Conservation (phyloP, 768 basidiomycete genomes). For the Gautieria morchelliformis region DNA sequence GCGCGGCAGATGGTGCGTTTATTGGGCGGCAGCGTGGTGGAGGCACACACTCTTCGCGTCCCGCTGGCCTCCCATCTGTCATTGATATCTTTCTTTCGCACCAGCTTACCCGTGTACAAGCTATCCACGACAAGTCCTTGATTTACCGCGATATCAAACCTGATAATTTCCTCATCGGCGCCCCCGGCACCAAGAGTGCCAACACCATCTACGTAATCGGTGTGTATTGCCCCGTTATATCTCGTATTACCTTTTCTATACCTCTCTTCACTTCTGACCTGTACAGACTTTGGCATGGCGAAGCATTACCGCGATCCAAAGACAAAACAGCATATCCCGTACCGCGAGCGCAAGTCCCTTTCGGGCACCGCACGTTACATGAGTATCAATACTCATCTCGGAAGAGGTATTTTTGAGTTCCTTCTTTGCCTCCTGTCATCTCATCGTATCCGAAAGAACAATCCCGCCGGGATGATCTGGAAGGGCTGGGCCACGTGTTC, state of each 20-base stretch:
- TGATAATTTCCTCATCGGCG: slow-evolving; percentile 97
- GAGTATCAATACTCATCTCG: slow-evolving; percentile 98
- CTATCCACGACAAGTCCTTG: slow-evolving; percentile 65
- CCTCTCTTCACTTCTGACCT: not conserved
- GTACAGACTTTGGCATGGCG: slow-evolving; percentile 94
- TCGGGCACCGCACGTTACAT: slow-evolving; percentile 98
- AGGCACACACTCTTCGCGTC: not conserved
- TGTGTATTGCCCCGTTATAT: slow-evolving; percentile 27
- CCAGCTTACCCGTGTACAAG: slow-evolving; percentile 92
- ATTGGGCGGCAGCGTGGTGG: not conserved
- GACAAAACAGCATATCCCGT: slow-evolving; percentile 97
- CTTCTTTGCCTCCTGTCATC: not conserved
- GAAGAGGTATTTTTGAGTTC: slow-evolving; percentile 57
- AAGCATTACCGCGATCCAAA: slow-evolving; percentile 99
- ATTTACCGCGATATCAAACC: slow-evolving; percentile 92
- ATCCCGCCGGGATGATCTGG: slow-evolving; percentile 90
- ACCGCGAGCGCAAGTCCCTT: slow-evolving; percentile 93
- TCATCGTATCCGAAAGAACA: slow-evolving; percentile 21
- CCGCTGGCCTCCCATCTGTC: not conserved
- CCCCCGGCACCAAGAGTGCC: slow-evolving; percentile 82
- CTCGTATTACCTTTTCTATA: not conserved
- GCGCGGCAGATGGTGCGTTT: slow-evolving; percentile 93
- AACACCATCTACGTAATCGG: slow-evolving; percentile 84
- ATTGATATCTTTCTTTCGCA: not conserved
- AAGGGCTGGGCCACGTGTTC: slow-evolving; percentile 97